Evolutionary conservation across 2,329 filamentous ascomycete genomes (phyloP).

Genomic region (Camillea tinctor): DNA sequence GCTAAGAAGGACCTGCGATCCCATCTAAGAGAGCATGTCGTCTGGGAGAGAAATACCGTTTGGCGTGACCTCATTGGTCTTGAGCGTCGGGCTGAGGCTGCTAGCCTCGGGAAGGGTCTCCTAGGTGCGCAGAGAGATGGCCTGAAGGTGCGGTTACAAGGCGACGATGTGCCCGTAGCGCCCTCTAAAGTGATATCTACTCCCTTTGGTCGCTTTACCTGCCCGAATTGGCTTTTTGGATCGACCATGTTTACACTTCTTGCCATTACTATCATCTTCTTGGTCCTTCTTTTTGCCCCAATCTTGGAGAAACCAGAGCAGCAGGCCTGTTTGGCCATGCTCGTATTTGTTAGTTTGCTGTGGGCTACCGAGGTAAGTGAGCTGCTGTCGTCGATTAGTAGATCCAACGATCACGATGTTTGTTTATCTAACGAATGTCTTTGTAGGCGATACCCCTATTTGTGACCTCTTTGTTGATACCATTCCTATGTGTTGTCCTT

Average conservation of each 20-base stretch:
- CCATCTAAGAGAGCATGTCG: conserved; percentile 92
- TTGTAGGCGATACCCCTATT: conserved; percentile 89
- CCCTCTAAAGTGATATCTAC: conserved; percentile 70
- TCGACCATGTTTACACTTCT: conserved; percentile 77
- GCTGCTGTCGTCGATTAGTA: conserved; percentile 17
- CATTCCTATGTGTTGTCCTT: conserved; percentile 86
- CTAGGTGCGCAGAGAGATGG: conserved; percentile 72
- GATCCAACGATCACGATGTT: neutral
- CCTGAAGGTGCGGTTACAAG: conserved; percentile 71
- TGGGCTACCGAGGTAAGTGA: conserved; percentile 94
- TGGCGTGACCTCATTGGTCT: conserved; percentile 99
- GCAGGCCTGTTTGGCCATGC: conserved; percentile 91
- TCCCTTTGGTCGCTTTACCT: conserved; percentile 72
- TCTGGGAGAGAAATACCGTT: conserved; percentile 98
- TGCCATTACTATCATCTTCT: conserved; percentile 69
- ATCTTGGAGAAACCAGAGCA: conserved; percentile 87
- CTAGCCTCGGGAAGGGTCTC: conserved; percentile 82
- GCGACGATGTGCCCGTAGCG: conserved; percentile 69
- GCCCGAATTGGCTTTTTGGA: conserved; percentile 81
- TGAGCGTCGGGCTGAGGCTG: conserved; percentile 90
- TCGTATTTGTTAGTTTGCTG: conserved; percentile 88
- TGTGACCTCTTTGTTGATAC: conserved; percentile 90
- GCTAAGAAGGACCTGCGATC: conserved; percentile 85
- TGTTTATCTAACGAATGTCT: conserved; percentile 5
- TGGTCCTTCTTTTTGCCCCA: conserved; percentile 69